Percentiles rank a stretch among this genome's conserved stretches.
These are phyloP conservation scores for Coemansia sp. DNA, from an alignment of 192 early-diverging fungal species.

Conservation along the genomic window DNA sequence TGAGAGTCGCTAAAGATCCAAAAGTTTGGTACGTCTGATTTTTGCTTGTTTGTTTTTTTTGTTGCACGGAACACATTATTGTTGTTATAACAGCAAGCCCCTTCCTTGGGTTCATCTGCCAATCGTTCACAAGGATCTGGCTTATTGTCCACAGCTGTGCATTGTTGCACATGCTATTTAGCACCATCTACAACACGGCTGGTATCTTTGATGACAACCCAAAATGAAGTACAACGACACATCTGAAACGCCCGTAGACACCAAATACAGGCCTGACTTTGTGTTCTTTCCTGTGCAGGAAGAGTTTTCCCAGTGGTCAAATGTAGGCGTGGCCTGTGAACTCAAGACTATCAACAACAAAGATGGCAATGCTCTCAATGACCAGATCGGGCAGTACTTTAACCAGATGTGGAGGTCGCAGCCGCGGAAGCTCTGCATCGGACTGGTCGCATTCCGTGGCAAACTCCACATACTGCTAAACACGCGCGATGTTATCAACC, in stretches of 20 bases:
- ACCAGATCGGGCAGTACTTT: background rate
- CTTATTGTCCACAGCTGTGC: too few relatives aligned
- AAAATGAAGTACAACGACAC: background rate
- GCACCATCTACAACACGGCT: background rate
- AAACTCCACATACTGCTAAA: background rate
- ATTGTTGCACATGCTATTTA: background rate
- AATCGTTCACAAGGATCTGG: too few relatives aligned
- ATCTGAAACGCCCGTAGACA: background rate
- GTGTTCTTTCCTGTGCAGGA: background rate
- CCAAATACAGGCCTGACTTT: background rate
- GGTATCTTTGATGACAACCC: background rate
- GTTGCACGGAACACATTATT: too few relatives aligned
- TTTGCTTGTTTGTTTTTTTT: too few relatives aligned
- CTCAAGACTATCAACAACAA: background rate
- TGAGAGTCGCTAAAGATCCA: too few relatives aligned
- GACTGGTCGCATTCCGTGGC: background rate
- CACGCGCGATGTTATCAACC: background rate
- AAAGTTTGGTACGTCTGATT: too few relatives aligned
- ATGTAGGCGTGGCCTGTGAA: background rate
- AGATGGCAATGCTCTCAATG: background rate
- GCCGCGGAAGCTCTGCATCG: background rate
- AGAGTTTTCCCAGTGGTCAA: background rate
- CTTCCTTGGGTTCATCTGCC: too few relatives aligned
- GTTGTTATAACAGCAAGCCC: too few relatives aligned
- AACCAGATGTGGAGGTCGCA: background rate